A percentile compares a stretch with the other conserved stretches of the same genome.
These are phyloP conservation scores for sorghum (Sorghum bicolor) DNA, from an alignment of 176 grass and related monocot genomes.

Conservation along the genomic window Sorghum_bicolor_NCBIv3 NC_012871.2:4481001-4481500, in stretches of 20 bases:
- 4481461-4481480: slow-evolving; percentile 95
- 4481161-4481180: slow-evolving; percentile 85
- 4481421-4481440: slow-evolving; percentile 42
- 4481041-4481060: slow-evolving; percentile 74
- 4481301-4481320: not conserved
- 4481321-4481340: no score
- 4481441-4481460: slow-evolving; percentile 45
- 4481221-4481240: slow-evolving; percentile 85
- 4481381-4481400: not conserved
- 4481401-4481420: not conserved
- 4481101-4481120: slow-evolving; percentile 58
- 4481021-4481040: slow-evolving; percentile 93
- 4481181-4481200: slow-evolving; percentile 99
- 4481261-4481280: no score
- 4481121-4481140: slow-evolving; percentile 93
- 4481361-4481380: not conserved
- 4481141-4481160: slow-evolving; percentile 85
- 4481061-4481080: slow-evolving; percentile 96
- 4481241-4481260: slow-evolving; percentile 71
- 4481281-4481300: not conserved
- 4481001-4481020: slow-evolving; percentile 79
- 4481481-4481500: slow-evolving; percentile 90
- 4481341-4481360: not conserved
- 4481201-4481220: slow-evolving; percentile 81
- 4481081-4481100: slow-evolving; percentile 57